Evolutionary conservation across 306 rosid species (phyloP).

Genomic region (Trifolium dubium): DNA sequence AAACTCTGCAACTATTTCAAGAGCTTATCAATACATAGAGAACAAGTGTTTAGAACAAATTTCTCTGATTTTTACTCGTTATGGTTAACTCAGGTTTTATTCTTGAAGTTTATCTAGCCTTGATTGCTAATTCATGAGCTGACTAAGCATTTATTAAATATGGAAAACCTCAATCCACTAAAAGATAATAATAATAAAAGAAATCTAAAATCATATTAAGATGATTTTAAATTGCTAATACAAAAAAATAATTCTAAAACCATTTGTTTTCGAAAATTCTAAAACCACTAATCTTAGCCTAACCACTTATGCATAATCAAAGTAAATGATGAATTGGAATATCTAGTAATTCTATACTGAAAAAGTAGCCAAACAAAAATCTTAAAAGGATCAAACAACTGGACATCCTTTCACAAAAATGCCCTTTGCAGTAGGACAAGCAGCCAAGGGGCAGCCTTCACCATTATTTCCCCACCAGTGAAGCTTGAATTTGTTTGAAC

Average conservation of each 20-base stretch:
- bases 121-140: not conserved
- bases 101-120: not conserved
- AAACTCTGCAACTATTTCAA: not conserved
- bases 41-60: not conserved
- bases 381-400: conserved; percentile 14
- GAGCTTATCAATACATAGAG: too few species aligned
- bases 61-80: not conserved
- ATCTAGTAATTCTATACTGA: not conserved
- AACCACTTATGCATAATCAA: not conserved
- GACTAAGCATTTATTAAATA: not conserved
- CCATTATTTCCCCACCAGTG: conserved; percentile 73
- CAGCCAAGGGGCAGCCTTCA: conserved; percentile 77
- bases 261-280: not conserved
- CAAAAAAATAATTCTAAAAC: too few species aligned
- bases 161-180: not conserved
- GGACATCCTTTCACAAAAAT: conserved; percentile 58
- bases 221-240: not conserved
- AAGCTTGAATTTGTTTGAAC: conserved; percentile 42
- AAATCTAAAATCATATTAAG: conserved; percentile 8
- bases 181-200: not conserved
- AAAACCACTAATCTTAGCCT: not conserved
- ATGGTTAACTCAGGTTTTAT: not conserved
- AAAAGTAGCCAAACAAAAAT: not conserved
- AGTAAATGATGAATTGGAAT: not conserved
- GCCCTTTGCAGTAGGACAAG: conserved; percentile 73